Evolutionary conservation across 2,329 filamentous ascomycete genomes (phyloP).

Genomic region (Dryadomyces quercus-mongolicae): DNA sequence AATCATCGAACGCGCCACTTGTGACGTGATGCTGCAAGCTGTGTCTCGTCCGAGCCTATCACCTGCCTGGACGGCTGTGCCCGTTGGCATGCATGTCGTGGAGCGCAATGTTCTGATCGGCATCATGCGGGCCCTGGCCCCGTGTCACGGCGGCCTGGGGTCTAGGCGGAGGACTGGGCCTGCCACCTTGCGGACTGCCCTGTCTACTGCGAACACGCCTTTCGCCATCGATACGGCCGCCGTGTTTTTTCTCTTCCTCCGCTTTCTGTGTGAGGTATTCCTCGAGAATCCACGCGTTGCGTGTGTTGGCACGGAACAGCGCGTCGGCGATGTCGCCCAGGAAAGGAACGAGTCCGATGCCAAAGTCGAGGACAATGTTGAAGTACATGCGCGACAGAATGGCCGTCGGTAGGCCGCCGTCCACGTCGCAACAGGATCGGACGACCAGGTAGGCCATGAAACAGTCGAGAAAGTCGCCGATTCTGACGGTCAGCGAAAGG

Average conservation of each 20-base stretch:
- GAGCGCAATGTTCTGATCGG: not conserved
- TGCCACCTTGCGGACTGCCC: not conserved
- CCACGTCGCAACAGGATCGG: constrained; percentile 57
- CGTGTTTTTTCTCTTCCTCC: constrained; percentile 29
- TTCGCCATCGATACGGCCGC: not conserved
- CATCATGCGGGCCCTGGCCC: too few species aligned
- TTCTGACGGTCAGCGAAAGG: constrained; percentile 26
- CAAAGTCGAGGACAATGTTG: constrained; percentile 66
- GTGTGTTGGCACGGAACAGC: constrained; percentile 61
- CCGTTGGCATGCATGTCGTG: not conserved
- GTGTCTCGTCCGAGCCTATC: not conserved
- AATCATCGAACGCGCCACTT: not conserved
- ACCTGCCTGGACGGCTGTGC: too few species aligned
- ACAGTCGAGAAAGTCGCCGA: constrained; percentile 65
- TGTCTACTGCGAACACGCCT: not conserved
- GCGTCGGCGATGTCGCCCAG: constrained; percentile 67
- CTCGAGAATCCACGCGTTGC: constrained; percentile 47
- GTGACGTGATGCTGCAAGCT: not conserved
- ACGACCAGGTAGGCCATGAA: constrained; percentile 67
- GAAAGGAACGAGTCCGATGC: constrained; percentile 62
- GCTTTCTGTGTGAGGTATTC: constrained; percentile 57
- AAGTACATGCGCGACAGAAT: constrained; percentile 63
- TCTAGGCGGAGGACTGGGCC: not conserved
- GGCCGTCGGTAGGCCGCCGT: constrained; percentile 57
- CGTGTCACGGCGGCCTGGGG: not conserved